Conservation (phyloP, 192 early-diverging fungal genomes). For the Coemansia sp. region DNA sequence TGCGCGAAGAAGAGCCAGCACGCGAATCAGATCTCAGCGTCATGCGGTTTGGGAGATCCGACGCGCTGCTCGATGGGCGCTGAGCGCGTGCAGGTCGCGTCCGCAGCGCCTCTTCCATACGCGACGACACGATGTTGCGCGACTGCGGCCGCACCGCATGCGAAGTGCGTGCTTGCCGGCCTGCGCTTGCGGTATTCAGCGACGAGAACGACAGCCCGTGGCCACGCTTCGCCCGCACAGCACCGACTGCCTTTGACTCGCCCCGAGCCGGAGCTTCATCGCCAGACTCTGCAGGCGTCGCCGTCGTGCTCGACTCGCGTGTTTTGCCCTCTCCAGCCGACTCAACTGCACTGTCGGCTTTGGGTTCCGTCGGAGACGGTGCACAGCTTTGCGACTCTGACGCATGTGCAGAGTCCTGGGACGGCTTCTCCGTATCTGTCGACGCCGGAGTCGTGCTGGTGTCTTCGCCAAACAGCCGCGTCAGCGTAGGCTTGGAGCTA, state of each 20-base stretch:
- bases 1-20: neutral
- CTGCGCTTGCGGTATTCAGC: constrained; percentile 12
- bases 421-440: constrained; percentile 6
- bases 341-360: constrained; percentile 5
- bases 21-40: constrained; percentile 37
- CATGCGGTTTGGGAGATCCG: constrained; percentile 25
- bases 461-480: constrained; percentile 29
- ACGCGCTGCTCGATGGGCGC: constrained; percentile 13
- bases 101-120: constrained; percentile 52
- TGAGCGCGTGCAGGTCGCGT: constrained; percentile 16
- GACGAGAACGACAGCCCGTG: constrained; percentile 48
- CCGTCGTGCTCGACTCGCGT: constrained; percentile 4
- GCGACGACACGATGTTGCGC: constrained; percentile 33
- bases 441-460: neutral
- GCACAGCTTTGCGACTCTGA: constrained; percentile 24
- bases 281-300: constrained; percentile 8
- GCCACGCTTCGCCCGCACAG: constrained; percentile 17
- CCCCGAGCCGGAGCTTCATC: constrained; percentile 6
- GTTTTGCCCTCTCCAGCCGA: neutral
- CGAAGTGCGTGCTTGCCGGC: constrained; percentile 9
- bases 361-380: constrained; percentile 15
- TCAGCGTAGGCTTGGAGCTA: constrained; percentile 18
- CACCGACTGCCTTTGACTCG: constrained; percentile 1
- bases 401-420: constrained; percentile 30
- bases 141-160: constrained; percentile 35